Base-by-base conservation (phyloP, 495 filamentous ascomycete genomes). In the Neurospora tetrasperma region DNA sequence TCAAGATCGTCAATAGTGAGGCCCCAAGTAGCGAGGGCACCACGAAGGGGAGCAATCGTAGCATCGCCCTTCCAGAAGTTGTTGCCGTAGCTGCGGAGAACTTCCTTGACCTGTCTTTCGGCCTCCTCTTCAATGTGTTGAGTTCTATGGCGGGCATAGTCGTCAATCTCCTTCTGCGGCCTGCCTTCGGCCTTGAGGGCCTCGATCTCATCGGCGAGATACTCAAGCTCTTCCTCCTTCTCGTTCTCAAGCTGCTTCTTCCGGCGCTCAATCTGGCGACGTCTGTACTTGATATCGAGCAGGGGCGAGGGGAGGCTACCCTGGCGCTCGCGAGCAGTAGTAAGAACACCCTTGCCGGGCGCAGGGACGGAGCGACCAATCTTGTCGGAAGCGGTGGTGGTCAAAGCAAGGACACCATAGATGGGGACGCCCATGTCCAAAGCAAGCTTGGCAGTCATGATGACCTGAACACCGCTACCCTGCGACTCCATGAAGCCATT, bases 401-500 rank as follows among this genome's bases (percentile, higher is more conserved):
- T 98, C 77, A 97, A 86, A 46, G 92, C 96, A 77, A 99, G 87
- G 76, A 99, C 89, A 83, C 96, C 96, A 79, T 98, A 93, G 78
- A 98, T 98, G 3, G 96, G 96, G 6, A 99, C 93, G 81, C 96
- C 96, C 96, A 99, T 99, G 76, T 98, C 96, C 38, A 99, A 83
- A 40, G 96, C 96, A 71, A 99, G 89, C 85, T 92, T 92, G 41
- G 96, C 96, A 74, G 90, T 96, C 96, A 98, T 98, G 82, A 99
- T 96, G 73, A 99, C 88, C 82, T 99, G 96, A 82, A 99, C 90
- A 89, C 96, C 96, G 77, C 93, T 97, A 75, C 96, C 96, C 85
- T 98, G 96, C 1, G 96, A 98, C 85, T 99, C 96, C 96, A 99
- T 98, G 86, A 99, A 99, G 40, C 96, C 96, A 76, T 93, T 94